These are phyloP conservation scores for Breynia disticha DNA, from an alignment of 441 rosid species.

Conservation along the genomic window DNA sequence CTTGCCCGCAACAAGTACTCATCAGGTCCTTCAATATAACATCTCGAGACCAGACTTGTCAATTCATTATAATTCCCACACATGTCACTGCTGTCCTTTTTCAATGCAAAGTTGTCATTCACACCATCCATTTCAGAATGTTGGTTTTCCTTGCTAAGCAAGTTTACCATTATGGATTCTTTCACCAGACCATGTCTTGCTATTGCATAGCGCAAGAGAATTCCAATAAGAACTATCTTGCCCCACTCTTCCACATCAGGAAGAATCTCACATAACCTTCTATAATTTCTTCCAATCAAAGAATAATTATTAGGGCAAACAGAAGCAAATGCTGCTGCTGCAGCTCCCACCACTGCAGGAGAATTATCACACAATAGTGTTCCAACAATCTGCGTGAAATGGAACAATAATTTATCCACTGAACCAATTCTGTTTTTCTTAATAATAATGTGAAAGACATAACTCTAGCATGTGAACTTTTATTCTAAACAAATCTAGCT, in stretches of 20 bases:
- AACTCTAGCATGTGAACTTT: not conserved
- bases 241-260: constrained; percentile 99
- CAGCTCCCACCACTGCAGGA: constrained; percentile 92
- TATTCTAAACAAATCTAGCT: too few relatives aligned
- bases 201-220: constrained; percentile 64
- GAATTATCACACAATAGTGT: constrained; percentile 67
- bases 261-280: constrained; percentile 76
- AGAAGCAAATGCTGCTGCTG: constrained; percentile 83
- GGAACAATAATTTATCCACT: constrained; percentile 1
- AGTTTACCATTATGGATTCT: constrained; percentile 74
- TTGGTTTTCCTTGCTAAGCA: constrained; percentile 34
- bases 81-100: constrained; percentile 24
- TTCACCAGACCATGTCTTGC: constrained; percentile 86
- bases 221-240: constrained; percentile 69
- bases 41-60: constrained; percentile 47
- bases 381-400: constrained; percentile 67
- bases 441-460: not conserved
- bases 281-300: constrained; percentile 57
- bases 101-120: constrained; percentile 25
- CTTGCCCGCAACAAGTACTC: constrained; percentile 67
- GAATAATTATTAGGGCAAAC: constrained; percentile 78
- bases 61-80: constrained; percentile 29
- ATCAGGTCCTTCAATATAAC: constrained; percentile 89
- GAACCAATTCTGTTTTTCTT: constrained; percentile 5
- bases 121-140: constrained; percentile 37